These are phyloP conservation scores for Fusarium phyllophilum DNA, from an alignment of 2,329 filamentous ascomycete genomes.

Conservation along the genomic window DNA sequence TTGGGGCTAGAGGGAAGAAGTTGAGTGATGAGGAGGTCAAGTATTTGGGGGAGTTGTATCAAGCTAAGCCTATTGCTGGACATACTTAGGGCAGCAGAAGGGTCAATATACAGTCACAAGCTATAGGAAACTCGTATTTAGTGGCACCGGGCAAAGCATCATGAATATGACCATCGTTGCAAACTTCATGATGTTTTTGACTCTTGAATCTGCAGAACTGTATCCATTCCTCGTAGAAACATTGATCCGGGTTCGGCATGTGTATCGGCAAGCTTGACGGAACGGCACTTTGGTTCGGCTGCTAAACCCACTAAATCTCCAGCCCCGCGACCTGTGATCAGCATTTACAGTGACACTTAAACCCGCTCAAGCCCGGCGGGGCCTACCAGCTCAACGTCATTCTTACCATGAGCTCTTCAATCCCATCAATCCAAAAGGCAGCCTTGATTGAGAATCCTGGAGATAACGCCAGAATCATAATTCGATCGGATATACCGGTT, in stretches of 20 bases:
- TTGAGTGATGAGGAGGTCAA: conserved; percentile 8
- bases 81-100: no score
- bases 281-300: conserved; percentile 14
- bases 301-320: background rate
- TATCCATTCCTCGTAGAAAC: background rate
- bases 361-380: background rate
- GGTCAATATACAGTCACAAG: no score
- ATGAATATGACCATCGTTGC: rapidly evolving
- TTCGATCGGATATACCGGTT: conserved; percentile 15
- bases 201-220: rapidly evolving
- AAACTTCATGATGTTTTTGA: background rate
- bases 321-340: background rate
- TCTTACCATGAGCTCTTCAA: background rate
- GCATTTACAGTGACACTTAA: background rate
- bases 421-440: conserved; percentile 18
- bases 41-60: conserved; percentile 32
- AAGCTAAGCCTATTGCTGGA: conserved; percentile 22
- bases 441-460: conserved; percentile 33
- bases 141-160: rapidly evolving
- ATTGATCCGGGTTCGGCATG: background rate
- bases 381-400: background rate
- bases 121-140: rapidly evolving
- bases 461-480: background rate
- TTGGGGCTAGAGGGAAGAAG: conserved; percentile 15
- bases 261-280: conserved; percentile 14